Evolutionary conservation across 2,329 filamentous ascomycete genomes (phyloP).

Genomic region (Epichloe aotearoae): DNA sequence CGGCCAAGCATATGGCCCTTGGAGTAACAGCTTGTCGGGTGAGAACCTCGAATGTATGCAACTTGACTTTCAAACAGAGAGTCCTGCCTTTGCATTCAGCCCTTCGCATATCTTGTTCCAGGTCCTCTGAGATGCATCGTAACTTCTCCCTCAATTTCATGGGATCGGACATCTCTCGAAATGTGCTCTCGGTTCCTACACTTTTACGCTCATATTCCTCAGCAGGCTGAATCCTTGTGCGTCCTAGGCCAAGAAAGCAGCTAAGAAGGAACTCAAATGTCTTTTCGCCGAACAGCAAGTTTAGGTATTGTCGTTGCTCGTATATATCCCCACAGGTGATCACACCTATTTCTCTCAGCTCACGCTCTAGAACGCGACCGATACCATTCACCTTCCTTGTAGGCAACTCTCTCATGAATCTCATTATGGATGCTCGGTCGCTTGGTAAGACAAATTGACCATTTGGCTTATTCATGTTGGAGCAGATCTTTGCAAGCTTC

Average conservation of each 20-base stretch:
- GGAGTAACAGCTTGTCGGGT: slow-evolving; percentile 69
- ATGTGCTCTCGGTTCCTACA: slow-evolving; percentile 87
- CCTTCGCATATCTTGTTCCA: slow-evolving; percentile 71
- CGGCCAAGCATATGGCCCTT: slow-evolving; percentile 56
- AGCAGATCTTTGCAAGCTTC: slow-evolving; percentile 88
- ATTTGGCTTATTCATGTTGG: slow-evolving; percentile 92
- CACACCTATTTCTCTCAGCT: slow-evolving; percentile 76
- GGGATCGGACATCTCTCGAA: slow-evolving; percentile 62
- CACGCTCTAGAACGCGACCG: slow-evolving; percentile 85
- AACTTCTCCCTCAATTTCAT: slow-evolving; percentile 62
- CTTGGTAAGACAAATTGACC: slow-evolving; percentile 70
- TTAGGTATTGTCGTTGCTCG: slow-evolving; percentile 56
- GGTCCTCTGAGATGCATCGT: slow-evolving; percentile 64
- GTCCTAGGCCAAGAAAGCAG: slow-evolving; percentile 73
- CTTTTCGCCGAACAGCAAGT: slow-evolving; percentile 79
- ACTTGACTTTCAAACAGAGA: slow-evolving; percentile 79
- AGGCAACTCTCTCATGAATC: slow-evolving; percentile 72
- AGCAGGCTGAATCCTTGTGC: slow-evolving; percentile 72
- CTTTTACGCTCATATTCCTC: slow-evolving; percentile 88
- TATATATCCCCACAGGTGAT: slow-evolving; percentile 85
- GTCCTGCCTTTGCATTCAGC: slow-evolving; percentile 85
- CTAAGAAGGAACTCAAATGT: slow-evolving; percentile 75
- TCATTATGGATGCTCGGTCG: slow-evolving; percentile 62
- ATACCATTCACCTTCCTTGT: slow-evolving; percentile 90
- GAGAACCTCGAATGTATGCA: slow-evolving; percentile 86